Evolutionary conservation across 2,329 filamentous ascomycete species (phyloP).

Genomic region (Neofusicoccum kwambonambiense): DNA sequence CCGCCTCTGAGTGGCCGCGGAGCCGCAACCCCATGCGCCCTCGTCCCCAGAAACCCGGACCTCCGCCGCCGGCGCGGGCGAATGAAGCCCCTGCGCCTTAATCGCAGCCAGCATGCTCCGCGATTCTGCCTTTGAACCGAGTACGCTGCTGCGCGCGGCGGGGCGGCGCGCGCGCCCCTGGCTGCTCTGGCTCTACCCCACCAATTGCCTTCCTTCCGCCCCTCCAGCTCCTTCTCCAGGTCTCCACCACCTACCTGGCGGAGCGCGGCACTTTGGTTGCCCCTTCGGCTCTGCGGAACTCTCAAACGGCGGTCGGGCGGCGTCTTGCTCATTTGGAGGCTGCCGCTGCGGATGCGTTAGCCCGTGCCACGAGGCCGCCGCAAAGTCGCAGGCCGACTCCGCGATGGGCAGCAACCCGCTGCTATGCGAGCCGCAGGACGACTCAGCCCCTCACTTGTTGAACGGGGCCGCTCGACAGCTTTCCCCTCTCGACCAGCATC

Average conservation of each 20-base stretch:
- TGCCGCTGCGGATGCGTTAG: not conserved
- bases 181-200: conserved; percentile 7
- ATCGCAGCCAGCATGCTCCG: not conserved
- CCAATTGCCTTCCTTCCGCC: not conserved
- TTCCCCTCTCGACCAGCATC: not conserved
- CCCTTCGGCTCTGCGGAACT: conserved; percentile 3
- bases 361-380: not conserved
- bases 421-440: not conserved
- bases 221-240: conserved; percentile 5
- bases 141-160: not conserved
- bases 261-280: conserved; percentile 1
- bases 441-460: not conserved
- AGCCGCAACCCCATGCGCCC: not conserved
- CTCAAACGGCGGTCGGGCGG: not conserved
- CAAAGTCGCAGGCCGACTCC: not conserved
- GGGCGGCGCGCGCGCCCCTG: not conserved
- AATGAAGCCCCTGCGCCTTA: not conserved
- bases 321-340: not conserved
- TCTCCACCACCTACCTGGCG: not conserved
- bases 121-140: conserved; percentile 4
- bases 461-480: not conserved
- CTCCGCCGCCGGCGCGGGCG: not conserved
- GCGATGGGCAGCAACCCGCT: not conserved
- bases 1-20: not conserved
- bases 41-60: not conserved